Conservation (phyloP, 2,329 filamentous ascomycete species). For the Trichoderma breve region DNA sequence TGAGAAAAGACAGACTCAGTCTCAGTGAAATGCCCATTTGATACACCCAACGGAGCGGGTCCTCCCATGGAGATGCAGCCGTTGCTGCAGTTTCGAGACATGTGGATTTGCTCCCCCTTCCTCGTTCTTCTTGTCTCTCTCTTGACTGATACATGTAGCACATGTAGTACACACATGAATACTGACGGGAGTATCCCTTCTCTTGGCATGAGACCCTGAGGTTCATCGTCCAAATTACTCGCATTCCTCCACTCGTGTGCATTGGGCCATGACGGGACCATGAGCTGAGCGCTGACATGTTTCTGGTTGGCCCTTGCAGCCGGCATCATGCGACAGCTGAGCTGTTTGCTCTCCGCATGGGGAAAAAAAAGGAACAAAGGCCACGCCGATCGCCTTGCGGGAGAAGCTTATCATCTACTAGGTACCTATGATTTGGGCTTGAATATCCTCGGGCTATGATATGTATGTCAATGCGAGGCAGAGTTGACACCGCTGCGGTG, state of each 20-base stretch:
- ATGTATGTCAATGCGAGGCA: neutral
- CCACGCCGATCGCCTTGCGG: neutral
- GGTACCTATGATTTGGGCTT: neutral
- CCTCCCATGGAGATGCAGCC: conserved; percentile 11
- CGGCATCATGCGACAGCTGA: conserved; percentile 5
- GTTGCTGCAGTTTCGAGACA: conserved; percentile 19
- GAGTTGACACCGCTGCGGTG: neutral
- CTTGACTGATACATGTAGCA: neutral
- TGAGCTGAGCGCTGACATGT: conserved; percentile 12
- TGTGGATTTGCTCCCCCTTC: neutral
- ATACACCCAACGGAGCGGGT: neutral
- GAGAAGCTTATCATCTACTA: neutral
- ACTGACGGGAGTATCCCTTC: neutral
- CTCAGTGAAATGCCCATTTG: neutral
- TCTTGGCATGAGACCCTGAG: neutral
- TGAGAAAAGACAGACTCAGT: neutral
- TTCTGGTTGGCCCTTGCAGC: conserved; percentile 9
- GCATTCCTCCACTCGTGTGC: conserved; percentile 10
- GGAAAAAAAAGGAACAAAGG: neutral
- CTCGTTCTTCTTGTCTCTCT: neutral
- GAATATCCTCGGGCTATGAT: neutral
- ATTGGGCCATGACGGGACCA: conserved; percentile 1
- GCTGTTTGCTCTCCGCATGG: conserved; percentile 6
- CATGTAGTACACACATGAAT: neutral
- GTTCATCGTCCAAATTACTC: conserved; percentile 4